These are phyloP conservation scores for Hydnomerulius pinastri DNA, from an alignment of 768 basidiomycete species.

Conservation along the genomic window DNA sequence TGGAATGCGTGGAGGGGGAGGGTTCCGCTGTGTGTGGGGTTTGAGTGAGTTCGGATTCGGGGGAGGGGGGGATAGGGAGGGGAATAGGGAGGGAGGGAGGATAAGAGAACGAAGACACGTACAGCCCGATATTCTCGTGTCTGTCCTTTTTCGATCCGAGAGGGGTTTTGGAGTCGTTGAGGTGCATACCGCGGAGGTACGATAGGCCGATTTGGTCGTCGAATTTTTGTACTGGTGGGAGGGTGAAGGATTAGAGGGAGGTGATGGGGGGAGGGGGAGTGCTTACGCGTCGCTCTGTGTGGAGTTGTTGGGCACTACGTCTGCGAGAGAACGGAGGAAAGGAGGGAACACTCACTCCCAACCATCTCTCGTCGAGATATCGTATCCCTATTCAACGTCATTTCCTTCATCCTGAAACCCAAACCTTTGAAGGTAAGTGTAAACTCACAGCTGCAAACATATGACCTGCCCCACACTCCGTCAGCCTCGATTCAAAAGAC, in stretches of 20 bases:
- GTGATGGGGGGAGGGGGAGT: neutral
- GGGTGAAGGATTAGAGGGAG: neutral
- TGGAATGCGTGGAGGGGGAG: constrained; percentile 65
- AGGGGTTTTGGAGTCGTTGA: constrained; percentile 79
- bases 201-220: constrained; percentile 66
- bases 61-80: neutral
- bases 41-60: neutral
- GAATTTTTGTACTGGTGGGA: constrained; percentile 56
- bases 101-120: neutral
- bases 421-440: constrained; percentile 62
- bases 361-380: constrained; percentile 69
- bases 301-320: neutral
- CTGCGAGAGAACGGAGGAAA: neutral
- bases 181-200: constrained; percentile 81
- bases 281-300: constrained; percentile 28
- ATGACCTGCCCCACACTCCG: constrained; percentile 53
- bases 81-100: neutral
- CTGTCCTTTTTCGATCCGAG: constrained; percentile 70
- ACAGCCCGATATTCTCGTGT: constrained; percentile 87
- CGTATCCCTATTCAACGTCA: constrained; percentile 61
- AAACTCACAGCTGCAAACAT: constrained; percentile 73
- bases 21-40: constrained; percentile 51
- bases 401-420: constrained; percentile 9
- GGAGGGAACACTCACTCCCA: constrained; percentile 59
- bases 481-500: neutral